Base-by-base conservation (phyloP, 73 alveolate genomes). In the Tetrahymena malaccensis region DNA sequence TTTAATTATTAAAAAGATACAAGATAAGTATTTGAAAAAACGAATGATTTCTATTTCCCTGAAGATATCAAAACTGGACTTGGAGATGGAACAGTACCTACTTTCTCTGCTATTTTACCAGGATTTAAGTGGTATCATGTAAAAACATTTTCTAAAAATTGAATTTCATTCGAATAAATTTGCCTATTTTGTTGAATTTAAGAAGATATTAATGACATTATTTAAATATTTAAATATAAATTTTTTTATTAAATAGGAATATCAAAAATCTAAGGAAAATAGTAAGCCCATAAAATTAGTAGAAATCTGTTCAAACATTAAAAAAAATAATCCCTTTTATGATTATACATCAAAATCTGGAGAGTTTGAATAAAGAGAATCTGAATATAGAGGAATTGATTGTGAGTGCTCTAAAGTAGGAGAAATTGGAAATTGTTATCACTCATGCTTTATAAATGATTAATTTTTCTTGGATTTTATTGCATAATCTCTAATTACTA, bases 101-200 rank as follows among this genome's bases (percentile, higher is more conserved):
- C 96, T 34, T 94, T 93, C 43, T 94, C 96, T 34, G 96, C 96
- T 19, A 58, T 94, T 58, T 34, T 93, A 70, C 96, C 96, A 35
- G 96, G 94, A 7, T 43, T 94, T 57, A 94, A 94, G 37, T 94
- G 96, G 96, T 70, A 31, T 35, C 35, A 94, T 84, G 96, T 70
- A 94, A 55, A 94, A 70, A 4, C 34, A 33, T 70, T 11, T 10
- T 9, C 10, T 8, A n/a, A n/a, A 56, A 56, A n/a, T n/a, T n/a
- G n/a, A n/a, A n/a, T n/a, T n/a, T n/a, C n/a, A n/a, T n/a, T n/a
- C n/a, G n/a, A n/a, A n/a, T n/a, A n/a, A n/a, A n/a, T n/a, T n/a
- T n/a, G n/a, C n/a, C n/a, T n/a, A n/a, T n/a, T n/a, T n/a, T n/a
- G n/a, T n/a, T n/a, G n/a, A n/a, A n/a, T n/a, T n/a, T n/a, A n/a